phyloP scores from a whole-genome alignment of 768 basidiomycete genomes.

The Daedalea quercina region DNA sequence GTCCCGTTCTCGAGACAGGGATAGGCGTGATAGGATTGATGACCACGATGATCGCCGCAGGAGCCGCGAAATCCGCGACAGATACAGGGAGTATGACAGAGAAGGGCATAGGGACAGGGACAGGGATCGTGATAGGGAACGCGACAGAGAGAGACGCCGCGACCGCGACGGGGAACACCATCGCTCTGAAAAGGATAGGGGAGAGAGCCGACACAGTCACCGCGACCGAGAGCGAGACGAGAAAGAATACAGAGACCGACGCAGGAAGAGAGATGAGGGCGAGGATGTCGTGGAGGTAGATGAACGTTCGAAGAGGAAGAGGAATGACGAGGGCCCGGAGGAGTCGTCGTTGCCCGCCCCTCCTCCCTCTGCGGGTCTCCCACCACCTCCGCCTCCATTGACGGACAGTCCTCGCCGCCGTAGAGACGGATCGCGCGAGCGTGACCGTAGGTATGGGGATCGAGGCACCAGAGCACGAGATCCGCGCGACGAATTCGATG shows the following conservation, averaged over 20 bases:
- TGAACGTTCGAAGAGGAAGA: slow-evolving; percentile 61
- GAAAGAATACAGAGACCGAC: slow-evolving; percentile 42
- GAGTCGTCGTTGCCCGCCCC: slow-evolving; percentile 38
- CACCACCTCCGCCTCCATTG: slow-evolving; percentile 35
- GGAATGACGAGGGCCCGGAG: slow-evolving; percentile 46
- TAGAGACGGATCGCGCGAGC: slow-evolving; percentile 45
- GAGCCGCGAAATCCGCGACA: slow-evolving; percentile 40
- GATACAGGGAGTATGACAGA: slow-evolving; percentile 28
- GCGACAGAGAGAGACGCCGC: slow-evolving; percentile 27
- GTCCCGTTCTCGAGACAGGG: slow-evolving; percentile 60
- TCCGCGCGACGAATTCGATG: slow-evolving; percentile 59
- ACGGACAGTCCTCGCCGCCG: slow-evolving; percentile 45
- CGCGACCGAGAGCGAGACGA: slow-evolving; percentile 41
- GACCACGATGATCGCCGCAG: slow-evolving; percentile 49
- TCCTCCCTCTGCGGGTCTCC: slow-evolving; percentile 38
- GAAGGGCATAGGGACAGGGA: slow-evolving; percentile 35
- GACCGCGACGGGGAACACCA: slow-evolving; percentile 41
- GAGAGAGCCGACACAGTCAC: slow-evolving; percentile 49
- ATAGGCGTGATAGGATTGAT: slow-evolving; percentile 49
- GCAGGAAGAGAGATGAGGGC: slow-evolving; percentile 65
- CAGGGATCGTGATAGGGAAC: slow-evolving; percentile 35
- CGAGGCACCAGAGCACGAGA: slow-evolving; percentile 37
- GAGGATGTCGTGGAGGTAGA: slow-evolving; percentile 41
- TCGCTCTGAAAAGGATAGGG: slow-evolving; percentile 39
- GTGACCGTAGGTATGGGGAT: slow-evolving; percentile 42